A percentile compares a stretch with the other conserved stretches of the same genome.
Conservation (phyloP, 1,284 basidiomycete genomes). For the Ustilago lituana region DNA sequence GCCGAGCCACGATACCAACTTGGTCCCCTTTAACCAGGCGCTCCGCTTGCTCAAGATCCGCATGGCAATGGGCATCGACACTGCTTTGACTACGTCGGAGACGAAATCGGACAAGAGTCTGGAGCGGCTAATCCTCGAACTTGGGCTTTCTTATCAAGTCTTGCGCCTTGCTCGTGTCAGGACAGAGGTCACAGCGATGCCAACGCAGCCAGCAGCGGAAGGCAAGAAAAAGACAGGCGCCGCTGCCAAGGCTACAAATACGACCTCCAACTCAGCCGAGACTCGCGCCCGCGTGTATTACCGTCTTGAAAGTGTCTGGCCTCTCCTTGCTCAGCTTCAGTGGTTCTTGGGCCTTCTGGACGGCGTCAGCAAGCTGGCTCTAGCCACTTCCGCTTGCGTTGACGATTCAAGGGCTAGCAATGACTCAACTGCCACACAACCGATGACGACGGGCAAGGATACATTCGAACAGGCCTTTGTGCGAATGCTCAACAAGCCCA, state of each 20-base stretch:
- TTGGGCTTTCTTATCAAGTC: conserved; percentile 31
- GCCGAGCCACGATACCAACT: conserved; percentile 35
- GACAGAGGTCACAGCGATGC: conserved; percentile 10
- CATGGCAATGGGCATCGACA: conserved; percentile 16
- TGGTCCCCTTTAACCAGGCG: conserved; percentile 29
- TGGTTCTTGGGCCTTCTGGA: conserved; percentile 42
- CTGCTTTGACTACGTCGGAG: no score
- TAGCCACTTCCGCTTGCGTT: conserved; percentile 8
- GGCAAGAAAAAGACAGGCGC: conserved; percentile 25
- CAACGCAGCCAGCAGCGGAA: conserved; percentile 11
- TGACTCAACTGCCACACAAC: neutral
- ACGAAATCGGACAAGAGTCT: neutral
- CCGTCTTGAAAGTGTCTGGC: conserved; percentile 43
- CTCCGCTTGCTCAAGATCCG: conserved; percentile 46
- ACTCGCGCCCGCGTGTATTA: conserved; percentile 34
- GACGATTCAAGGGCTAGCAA: neutral
- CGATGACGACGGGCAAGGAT: neutral
- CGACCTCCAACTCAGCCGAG: neutral
- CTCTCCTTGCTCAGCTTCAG: conserved; percentile 41
- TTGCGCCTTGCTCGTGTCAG: conserved; percentile 27
- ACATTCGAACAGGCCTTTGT: conserved; percentile 24
- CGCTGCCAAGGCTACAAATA: conserved; percentile 8
- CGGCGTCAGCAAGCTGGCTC: conserved; percentile 21
- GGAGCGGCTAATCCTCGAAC: conserved; percentile 29
- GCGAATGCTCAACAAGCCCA: conserved; percentile 34